Base-by-base conservation (phyloP, 2,329 filamentous ascomycete species). In the Canariomyces notabilis region DNA sequence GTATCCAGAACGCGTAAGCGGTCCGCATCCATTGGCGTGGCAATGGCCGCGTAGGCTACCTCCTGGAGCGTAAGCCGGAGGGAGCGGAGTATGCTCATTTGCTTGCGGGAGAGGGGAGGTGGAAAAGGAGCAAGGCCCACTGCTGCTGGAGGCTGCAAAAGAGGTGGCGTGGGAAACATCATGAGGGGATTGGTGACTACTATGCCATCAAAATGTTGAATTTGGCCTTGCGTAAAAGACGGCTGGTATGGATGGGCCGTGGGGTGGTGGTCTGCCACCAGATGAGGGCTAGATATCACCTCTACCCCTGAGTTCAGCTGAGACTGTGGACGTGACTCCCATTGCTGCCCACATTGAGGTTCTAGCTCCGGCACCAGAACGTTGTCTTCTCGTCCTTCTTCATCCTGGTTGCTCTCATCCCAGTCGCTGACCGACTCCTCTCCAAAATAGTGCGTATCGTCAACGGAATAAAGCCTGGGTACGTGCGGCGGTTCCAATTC, bases 391-490 rank as follows among this genome's bases (percentile, higher is more conserved):
- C 34, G 58, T 34, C 37, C 14, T 31, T 15, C 23, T 50, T 52
- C 56, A 1, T 67, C 67, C 1, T 65, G 62, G 2, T 69, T 63
- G 5, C 75, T 77, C 21, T 74, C 72, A 2, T 76, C 72, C 72
- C 75, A 72, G 57, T 85, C 82, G 26, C 77, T 80, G 42, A 91
- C 80, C 31, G 87, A 81, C 53, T 89, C 87, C 40, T 89, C 84
- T 48, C 95, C 87, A 60, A 97, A 97, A 62, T 95, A 97, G 58
- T 85, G 87, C 1, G 89, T 93, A 61, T 90, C 86, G 42, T 86
- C 83, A 53, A 75, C 70, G 22, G 73, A 71, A 32, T 73, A 72
- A 19, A 96, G 82, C 8, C 80, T 75, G 0, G 91, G 91, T 1
- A 94, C 71, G 58, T 94, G 91, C 0, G 90, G 90, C 1, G 91